Evolutionary conservation across 1,139 yeast genomes (phyloP).

Genomic region (Geotrichum histeridarum): DNA sequence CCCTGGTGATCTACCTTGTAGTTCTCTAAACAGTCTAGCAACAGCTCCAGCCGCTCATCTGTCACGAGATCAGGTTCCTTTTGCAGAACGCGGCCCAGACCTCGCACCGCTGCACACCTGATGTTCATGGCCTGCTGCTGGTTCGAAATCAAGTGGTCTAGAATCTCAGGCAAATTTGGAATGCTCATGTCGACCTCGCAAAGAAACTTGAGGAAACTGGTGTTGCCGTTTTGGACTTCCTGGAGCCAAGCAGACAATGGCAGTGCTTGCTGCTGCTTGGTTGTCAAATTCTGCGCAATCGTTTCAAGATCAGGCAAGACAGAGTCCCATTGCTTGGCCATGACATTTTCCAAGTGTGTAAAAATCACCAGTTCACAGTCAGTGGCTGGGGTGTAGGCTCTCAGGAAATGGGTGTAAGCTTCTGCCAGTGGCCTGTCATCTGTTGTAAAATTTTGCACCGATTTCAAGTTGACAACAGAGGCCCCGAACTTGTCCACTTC

Average conservation of each 20-base stretch:
- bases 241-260: constrained; percentile 4
- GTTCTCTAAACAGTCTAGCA: constrained; percentile 32
- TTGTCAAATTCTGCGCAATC: constrained; percentile 3
- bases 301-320: not conserved
- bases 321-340: constrained; percentile 3
- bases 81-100: constrained; percentile 1
- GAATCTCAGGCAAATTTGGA: not conserved
- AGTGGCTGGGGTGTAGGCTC: not conserved
- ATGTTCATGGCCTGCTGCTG: not conserved
- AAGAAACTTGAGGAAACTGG: constrained; percentile 8
- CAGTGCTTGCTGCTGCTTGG: not conserved
- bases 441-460: not conserved
- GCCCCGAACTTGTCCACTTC: not conserved
- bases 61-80: not conserved
- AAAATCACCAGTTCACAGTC: not conserved
- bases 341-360: constrained; percentile 4
- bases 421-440: constrained; percentile 14
- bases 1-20: constrained; percentile 39
- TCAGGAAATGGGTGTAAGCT: constrained; percentile 13
- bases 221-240: constrained; percentile 1
- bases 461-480: not conserved
- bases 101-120: constrained; percentile 8
- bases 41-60: constrained; percentile 7
- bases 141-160: not conserved
- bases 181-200: constrained; percentile 1